phyloP scores from a whole-genome alignment of 805 yeast species.

The Isabelozyma rhagii region DNA sequence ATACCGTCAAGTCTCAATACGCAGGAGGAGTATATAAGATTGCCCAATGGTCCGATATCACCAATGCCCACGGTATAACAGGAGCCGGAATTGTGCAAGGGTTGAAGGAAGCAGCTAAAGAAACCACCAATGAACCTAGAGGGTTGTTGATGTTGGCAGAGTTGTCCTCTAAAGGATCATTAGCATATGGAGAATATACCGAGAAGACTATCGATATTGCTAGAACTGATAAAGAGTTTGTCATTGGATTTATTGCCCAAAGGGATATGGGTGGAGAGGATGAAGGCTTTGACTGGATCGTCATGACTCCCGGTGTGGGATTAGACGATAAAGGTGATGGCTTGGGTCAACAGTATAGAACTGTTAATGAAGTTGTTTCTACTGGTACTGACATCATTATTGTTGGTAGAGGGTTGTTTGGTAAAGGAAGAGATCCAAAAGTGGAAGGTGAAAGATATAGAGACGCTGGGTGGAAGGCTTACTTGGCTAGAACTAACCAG shows the following conservation, averaged over 20 bases:
- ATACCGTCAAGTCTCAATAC: slow-evolving; percentile 93
- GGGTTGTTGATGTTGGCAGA: slow-evolving; percentile 96
- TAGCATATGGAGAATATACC: slow-evolving; percentile 92
- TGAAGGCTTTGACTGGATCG: slow-evolving; percentile 91
- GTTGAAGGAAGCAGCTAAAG: slow-evolving; percentile 73
- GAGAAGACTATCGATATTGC: slow-evolving; percentile 86
- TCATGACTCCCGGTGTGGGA: slow-evolving; percentile 99
- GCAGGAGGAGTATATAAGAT: slow-evolving; percentile 85
- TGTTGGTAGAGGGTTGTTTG: slow-evolving; percentile 97
- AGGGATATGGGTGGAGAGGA: slow-evolving; percentile 77
- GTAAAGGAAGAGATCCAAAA: slow-evolving; percentile 87
- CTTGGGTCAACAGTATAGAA: slow-evolving; percentile 94
- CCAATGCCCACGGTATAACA: slow-evolving; percentile 96
- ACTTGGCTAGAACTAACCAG: slow-evolving; percentile 39
- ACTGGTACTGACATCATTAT: slow-evolving; percentile 93
- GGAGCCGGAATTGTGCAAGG: slow-evolving; percentile 94
- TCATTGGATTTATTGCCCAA: slow-evolving; percentile 96
- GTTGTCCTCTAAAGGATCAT: slow-evolving; percentile 87
- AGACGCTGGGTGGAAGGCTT: slow-evolving; percentile 95
- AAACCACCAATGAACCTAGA: slow-evolving; percentile 71
- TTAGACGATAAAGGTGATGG: slow-evolving; percentile 95
- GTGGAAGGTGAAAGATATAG: slow-evolving; percentile 86
- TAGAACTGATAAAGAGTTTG: slow-evolving; percentile 80
- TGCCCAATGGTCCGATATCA: slow-evolving; percentile 93
- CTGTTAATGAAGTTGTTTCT: slow-evolving; percentile 78